A percentile compares a stretch with the other conserved stretches of the same genome.
These are phyloP conservation scores for Coniochaeta ligniaria DNA, from an alignment of 2,329 filamentous ascomycete species.

Conservation along the genomic window DNA sequence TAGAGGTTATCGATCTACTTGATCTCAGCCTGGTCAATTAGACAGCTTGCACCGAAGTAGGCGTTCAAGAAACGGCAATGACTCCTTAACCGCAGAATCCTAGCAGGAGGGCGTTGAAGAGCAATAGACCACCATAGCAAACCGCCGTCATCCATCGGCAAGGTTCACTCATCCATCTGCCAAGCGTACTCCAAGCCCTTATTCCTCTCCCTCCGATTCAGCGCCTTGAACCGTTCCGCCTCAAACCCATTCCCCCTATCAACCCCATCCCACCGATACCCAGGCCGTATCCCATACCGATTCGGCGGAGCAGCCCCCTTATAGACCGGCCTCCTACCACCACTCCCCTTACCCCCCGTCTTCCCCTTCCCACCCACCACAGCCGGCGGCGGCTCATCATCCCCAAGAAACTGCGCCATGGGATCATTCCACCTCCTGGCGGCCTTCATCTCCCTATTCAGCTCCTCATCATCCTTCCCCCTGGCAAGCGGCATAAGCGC, in stretches of 20 bases:
- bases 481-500: slow-evolving; percentile 75
- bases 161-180: slow-evolving; percentile 72
- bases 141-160: neutral
- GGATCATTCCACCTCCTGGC: slow-evolving; percentile 88
- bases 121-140: neutral
- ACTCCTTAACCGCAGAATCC: no score
- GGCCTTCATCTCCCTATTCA: slow-evolving; percentile 78
- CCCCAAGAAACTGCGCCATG: slow-evolving; percentile 68
- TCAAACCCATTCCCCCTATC: slow-evolving; percentile 93
- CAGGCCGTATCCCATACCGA: slow-evolving; percentile 86
- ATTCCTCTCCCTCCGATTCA: slow-evolving; percentile 70
- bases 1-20: no score
- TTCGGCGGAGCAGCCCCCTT: slow-evolving; percentile 78
- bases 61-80: no score
- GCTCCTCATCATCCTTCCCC: slow-evolving; percentile 71
- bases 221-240: slow-evolving; percentile 80
- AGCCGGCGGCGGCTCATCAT: slow-evolving; percentile 31
- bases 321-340: slow-evolving; percentile 58
- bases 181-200: slow-evolving; percentile 83
- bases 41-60: neutral
- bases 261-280: slow-evolving; percentile 94
- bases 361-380: slow-evolving; percentile 12
- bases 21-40: no score
- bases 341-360: slow-evolving; percentile 22
- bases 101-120: neutral